Base-by-base conservation (phyloP, 192 early-diverging fungal species). In the Thoreauomyces humboldtii region DNA sequence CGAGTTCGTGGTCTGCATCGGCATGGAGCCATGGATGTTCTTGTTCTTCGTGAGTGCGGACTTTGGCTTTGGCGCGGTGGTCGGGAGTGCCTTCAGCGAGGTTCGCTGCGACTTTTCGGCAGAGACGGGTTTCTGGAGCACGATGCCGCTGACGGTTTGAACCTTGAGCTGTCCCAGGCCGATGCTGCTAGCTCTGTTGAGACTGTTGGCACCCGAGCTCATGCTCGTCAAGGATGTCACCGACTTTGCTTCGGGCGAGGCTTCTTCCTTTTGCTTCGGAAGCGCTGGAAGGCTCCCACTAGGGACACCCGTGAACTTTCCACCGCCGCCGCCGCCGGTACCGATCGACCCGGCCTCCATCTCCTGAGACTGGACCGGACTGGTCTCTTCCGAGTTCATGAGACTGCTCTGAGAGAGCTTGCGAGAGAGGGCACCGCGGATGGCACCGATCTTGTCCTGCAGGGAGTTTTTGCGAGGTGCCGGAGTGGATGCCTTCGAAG, bases 371-470 rank as follows among this genome's bases (percentile, higher is more conserved):
- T n/a, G n/a, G n/a, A n/a, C n/a, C n/a, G n/a, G n/a, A 2, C 27
- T 2, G 25, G 50, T 31, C 15, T 52, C 50, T 22, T 52, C 50
- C 24, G 27, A 28, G 24, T 31, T 52, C 5, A 53, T 3, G 36
- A 52, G 22, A 36, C 54, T 64, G 48, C 32, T 35, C 11, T 31
- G 32, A 36, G 62, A 64, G 21, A 32, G 17, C 38, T 66, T 66
- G 28, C 41, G 22, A 0, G n/a, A 17, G 15, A 66, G 21, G n/a
- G 64, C 54, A 27, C 54, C 64, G 12, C 53, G 52, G 1, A 66
- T 15, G 2, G 64, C 51, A 11, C 53, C 64, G 14, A 66, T 31
- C 43, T 66, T 66, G 12, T 66, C 64, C 17, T 66, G 64, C 15
- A 66, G 51, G 6, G 64, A 55, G 7, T 57, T 57, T 31, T 66